Percentiles rank a stretch among this genome's conserved stretches.
phyloP scores from a whole-genome alignment of 352 stramenopile genomes.

The Phytopythium sindhum region DNA sequence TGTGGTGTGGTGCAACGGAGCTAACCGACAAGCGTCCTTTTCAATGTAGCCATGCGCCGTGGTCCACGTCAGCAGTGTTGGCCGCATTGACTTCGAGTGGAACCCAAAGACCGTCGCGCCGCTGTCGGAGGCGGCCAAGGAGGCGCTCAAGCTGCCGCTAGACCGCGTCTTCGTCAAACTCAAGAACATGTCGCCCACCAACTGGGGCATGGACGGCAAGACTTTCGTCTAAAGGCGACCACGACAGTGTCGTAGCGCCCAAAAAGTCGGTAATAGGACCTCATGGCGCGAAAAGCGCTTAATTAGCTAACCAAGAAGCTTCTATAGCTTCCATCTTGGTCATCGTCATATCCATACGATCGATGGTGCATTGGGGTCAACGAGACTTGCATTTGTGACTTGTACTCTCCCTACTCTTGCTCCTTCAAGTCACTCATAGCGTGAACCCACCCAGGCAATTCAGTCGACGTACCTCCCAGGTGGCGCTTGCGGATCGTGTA shows the following conservation, averaged over 20 bases:
- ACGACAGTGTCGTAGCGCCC: too few species aligned
- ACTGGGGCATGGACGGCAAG: constrained; percentile 26
- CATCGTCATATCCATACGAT: neutral
- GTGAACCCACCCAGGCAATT: neutral
- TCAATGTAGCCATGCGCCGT: constrained; percentile 17
- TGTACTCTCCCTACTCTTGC: neutral
- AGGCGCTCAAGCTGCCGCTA: constrained; percentile 17
- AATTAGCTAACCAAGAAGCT: too few species aligned
- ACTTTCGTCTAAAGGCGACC: neutral
- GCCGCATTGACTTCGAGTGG: constrained; percentile 20
- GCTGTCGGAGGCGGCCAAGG: constrained; percentile 17
- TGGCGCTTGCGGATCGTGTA: constrained; percentile 1
- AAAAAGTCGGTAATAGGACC: too few species aligned
- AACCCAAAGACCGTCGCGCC: constrained; percentile 20
- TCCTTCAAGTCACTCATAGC: neutral
- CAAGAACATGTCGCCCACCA: constrained; percentile 24
- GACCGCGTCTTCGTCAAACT: constrained; percentile 29
- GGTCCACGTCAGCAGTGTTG: constrained; percentile 27
- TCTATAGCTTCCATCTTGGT: neutral
- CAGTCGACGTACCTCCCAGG: neutral
- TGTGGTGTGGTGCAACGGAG: too few species aligned
- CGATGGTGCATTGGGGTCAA: neutral
- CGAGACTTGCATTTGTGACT: too few species aligned
- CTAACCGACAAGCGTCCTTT: neutral
- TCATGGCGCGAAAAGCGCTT: too few species aligned